A percentile compares a stretch with the other conserved stretches of the same genome.
Conservation (phyloP, 768 basidiomycete genomes). For the Leucocoprinus sp. region DNA sequence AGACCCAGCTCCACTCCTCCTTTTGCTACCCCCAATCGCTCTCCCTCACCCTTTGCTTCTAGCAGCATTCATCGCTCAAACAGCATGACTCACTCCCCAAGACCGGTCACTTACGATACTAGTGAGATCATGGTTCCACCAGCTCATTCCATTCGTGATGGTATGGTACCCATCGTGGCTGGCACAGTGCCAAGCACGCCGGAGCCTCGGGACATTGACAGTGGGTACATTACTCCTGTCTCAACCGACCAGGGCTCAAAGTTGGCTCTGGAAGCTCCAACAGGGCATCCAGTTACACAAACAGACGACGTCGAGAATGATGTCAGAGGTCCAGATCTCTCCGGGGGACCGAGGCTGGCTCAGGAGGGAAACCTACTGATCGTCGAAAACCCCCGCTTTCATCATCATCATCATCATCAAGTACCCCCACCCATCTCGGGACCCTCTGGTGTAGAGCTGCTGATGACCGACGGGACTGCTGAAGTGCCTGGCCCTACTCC, state of each 20-base stretch:
- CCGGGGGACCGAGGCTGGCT: constrained; percentile 25
- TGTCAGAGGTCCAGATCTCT: constrained; percentile 21
- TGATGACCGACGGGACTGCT: background rate
- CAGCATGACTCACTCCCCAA: background rate
- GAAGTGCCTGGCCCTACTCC: background rate
- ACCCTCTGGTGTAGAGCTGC: background rate
- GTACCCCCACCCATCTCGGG: background rate
- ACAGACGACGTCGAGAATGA: constrained; percentile 14
- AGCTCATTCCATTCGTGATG: constrained; percentile 7
- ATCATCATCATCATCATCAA: no score
- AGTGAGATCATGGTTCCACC: constrained; percentile 2
- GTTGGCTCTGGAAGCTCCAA: background rate
- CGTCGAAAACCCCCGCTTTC: constrained; percentile 54
- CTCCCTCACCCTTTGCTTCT: background rate
- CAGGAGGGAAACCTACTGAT: constrained; percentile 28
- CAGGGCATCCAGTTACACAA: background rate
- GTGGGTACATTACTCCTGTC: constrained; percentile 10
- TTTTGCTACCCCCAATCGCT: background rate
- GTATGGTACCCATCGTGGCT: constrained; percentile 1
- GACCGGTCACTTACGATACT: background rate
- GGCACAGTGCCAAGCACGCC: background rate
- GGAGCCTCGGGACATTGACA: constrained; percentile 1
- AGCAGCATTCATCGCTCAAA: background rate
- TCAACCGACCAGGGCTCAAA: constrained; percentile 9
- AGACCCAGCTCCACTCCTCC: constrained; percentile 1